phyloP scores from a whole-genome alignment of 106 monocot genomes.

The Acorus gramineus region DNA sequence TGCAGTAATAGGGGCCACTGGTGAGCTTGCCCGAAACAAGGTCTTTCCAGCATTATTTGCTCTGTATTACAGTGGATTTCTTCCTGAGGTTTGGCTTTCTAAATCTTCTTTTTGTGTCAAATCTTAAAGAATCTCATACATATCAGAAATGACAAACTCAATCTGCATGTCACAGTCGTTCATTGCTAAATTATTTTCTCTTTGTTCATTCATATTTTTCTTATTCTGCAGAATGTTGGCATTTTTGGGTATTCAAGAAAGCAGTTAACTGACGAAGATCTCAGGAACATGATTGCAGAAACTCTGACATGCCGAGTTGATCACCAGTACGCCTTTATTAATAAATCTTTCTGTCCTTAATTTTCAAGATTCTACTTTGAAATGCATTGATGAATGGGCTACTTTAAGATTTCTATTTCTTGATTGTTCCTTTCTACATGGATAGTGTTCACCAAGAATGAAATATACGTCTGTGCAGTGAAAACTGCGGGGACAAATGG shows the following conservation, averaged over 20 bases:
- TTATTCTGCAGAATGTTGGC: slow-evolving; percentile 60
- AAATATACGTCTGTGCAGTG: slow-evolving; percentile 27
- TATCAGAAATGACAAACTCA: too few species aligned
- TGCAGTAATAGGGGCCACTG: slow-evolving; percentile 74
- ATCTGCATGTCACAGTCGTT: too few species aligned
- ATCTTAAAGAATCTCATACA: too few species aligned
- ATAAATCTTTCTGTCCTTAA: background rate
- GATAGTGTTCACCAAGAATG: background rate
- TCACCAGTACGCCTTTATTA: slow-evolving; percentile 39
- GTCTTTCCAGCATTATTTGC: slow-evolving; percentile 93
- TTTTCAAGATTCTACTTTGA: background rate
- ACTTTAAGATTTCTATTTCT: background rate
- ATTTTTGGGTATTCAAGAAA: slow-evolving; percentile 94
- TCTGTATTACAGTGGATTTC: slow-evolving; percentile 75
- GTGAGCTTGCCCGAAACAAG: slow-evolving; percentile 76
- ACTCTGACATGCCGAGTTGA: slow-evolving; percentile 82
- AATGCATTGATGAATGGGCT: background rate
- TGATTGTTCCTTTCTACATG: background rate
- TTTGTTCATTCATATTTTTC: background rate
- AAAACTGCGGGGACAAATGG: slow-evolving; percentile 65
- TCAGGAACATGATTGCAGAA: slow-evolving; percentile 46
- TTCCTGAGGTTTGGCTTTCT: slow-evolving; percentile 47
- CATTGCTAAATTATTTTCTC: background rate
- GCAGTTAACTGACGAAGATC: slow-evolving; percentile 54
- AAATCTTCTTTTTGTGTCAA: background rate